Evolutionary conservation across 768 basidiomycete species (phyloP).

Genomic region (Mycena olivaceomarginata): DNA sequence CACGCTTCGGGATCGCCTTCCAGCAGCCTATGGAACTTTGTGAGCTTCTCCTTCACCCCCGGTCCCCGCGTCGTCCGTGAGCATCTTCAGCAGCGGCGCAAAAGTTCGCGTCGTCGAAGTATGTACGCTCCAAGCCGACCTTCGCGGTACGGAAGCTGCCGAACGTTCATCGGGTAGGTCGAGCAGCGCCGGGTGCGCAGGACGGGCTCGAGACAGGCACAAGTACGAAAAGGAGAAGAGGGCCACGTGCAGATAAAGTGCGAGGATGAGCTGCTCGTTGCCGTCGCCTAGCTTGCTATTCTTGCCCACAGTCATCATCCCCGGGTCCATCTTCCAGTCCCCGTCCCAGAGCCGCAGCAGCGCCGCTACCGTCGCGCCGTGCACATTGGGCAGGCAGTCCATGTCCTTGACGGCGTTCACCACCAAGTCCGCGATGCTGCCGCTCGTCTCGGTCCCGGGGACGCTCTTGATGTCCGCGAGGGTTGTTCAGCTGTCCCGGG

Average conservation of each 20-base stretch:
- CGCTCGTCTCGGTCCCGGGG: conserved; percentile 73
- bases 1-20: conserved; percentile 81
- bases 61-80: conserved; percentile 74
- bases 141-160: conserved; percentile 86
- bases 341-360: conserved; percentile 81
- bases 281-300: conserved; percentile 58
- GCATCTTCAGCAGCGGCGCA: conserved; percentile 83
- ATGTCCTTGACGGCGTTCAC: conserved; percentile 82
- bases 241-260: conserved; percentile 81
- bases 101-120: conserved; percentile 88
- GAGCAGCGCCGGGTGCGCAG: conserved; percentile 66
- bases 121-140: conserved; percentile 66
- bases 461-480: conserved; percentile 77
- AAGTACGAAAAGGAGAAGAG: conserved; percentile 1
- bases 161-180: conserved; percentile 77
- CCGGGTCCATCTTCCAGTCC: conserved; percentile 95
- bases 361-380: conserved; percentile 78
- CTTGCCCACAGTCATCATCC: conserved; percentile 76
- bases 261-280: conserved; percentile 66
- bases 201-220: conserved; percentile 54
- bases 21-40: conserved; percentile 84
- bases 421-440: conserved; percentile 76
- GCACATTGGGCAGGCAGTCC: conserved; percentile 81
- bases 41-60: conserved; percentile 90
- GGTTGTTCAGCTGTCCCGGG: no score